Percentiles rank a stretch among this genome's conserved stretches.
Conservation (phyloP, 805 yeast species). For the Ogataea corticis region DNA sequence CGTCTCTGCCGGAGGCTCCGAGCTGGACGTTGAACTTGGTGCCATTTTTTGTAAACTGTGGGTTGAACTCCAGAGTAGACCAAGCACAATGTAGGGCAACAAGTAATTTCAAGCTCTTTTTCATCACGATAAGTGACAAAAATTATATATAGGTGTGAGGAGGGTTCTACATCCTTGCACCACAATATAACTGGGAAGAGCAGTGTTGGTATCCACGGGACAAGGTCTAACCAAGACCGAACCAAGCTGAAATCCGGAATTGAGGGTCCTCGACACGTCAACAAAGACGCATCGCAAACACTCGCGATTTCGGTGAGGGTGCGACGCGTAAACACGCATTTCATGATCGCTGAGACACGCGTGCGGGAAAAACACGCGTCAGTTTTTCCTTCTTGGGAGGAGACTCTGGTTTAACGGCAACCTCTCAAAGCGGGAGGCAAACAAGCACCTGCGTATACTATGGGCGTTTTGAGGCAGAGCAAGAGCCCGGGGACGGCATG, state of each 20-base stretch:
- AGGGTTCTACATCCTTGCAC: constrained; percentile 2
- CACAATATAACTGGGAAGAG: not conserved
- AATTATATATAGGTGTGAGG: not conserved
- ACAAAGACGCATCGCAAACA: constrained; percentile 4
- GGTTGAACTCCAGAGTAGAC: not conserved
- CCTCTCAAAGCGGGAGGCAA: constrained; percentile 2
- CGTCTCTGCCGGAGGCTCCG: constrained; percentile 8
- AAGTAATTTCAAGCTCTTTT: not conserved
- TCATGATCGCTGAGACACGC: constrained; percentile 1
- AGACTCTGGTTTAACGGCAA: constrained; percentile 3
- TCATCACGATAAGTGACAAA: not conserved
- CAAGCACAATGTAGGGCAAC: too few relatives aligned
- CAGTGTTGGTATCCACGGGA: not conserved
- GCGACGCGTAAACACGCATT: constrained; percentile 3
- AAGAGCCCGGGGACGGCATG: too few relatives aligned
- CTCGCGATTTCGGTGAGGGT: not conserved
- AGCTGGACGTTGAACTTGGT: constrained; percentile 5
- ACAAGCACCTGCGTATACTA: too few relatives aligned
- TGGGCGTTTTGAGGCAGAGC: too few relatives aligned
- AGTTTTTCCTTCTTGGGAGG: constrained; percentile 7
- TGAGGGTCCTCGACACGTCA: constrained; percentile 5
- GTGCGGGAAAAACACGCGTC: constrained; percentile 4
- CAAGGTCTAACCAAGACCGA: not conserved
- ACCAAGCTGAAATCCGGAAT: constrained; percentile 1
- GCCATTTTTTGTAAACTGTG: constrained; percentile 4